Base-by-base conservation (phyloP, 1,284 basidiomycete genomes). In the Clitocybe nebularis region DNA sequence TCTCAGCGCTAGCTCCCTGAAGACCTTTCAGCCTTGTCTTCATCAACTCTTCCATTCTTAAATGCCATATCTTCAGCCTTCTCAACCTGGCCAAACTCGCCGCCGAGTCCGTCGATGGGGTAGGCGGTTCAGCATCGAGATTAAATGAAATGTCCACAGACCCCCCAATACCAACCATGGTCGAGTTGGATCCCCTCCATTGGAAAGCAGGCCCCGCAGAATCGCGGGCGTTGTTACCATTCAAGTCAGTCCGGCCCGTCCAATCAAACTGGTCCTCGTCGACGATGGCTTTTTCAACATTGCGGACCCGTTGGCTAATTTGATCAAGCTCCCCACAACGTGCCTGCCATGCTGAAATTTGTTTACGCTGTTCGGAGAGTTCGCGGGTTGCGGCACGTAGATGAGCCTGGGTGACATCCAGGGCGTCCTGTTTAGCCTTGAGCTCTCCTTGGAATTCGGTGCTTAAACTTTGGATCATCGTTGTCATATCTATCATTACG, bases 301-400 rank as follows among this genome's bases (percentile, higher is more conserved):
- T 94, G 30, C 84, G 77, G 33, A 89, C 76, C 3, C 86, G 79
- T 55, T 89, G 84, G 20, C 75, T 74, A 9, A 89, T 70, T 55
- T 89, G 81, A 51, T 94, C 92, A 7, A 92, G 72, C 57, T 90
- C 84, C 7, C 71, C 75, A 41, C 85, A 83, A 34, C 78, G 76
- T 1, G 66, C 57, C 56, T 92, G 87, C 76, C 86, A 86, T 3
- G 71, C 60, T 46, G 84, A 77, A 23, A 94, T 84, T 52, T 91
- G 84, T 52, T 85, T 86, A 28, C 95, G 81, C 55, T 93, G 86
- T 45, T 93, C 87, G 0, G 93, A 85, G 5, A 99, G 79, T 50
- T 93, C 86, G 44, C 89, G 82, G 0, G 94, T 98, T 0, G 93
- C 89, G 3, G 85, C 83, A 36, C 90, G 87, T 6, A 99, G 79